Evolutionary conservation across 139 green algal genomes (phyloP).

Genomic region (Chlorella sp.): DNA sequence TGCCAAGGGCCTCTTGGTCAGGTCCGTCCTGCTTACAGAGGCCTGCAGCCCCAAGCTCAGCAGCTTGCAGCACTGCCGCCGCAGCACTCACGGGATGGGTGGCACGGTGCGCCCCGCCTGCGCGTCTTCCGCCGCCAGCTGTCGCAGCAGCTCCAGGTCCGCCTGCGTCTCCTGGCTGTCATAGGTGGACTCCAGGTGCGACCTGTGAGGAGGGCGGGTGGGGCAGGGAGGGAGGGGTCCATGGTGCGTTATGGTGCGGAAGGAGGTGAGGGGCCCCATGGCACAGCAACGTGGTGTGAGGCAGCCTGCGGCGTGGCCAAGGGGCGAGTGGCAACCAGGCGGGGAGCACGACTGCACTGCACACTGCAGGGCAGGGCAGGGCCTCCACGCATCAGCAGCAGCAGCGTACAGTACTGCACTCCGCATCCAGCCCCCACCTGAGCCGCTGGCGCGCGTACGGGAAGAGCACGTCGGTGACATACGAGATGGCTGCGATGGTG

Average conservation of each 20-base stretch:
- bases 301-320: not conserved
- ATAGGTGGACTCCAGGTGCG: slow-evolving; percentile 73
- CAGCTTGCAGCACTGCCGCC: no score
- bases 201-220: slow-evolving; percentile 9
- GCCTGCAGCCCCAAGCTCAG: no score
- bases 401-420: no score
- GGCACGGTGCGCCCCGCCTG: slow-evolving; percentile 6
- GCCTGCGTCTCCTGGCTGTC: slow-evolving; percentile 63
- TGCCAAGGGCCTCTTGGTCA: no score
- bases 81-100: slow-evolving; percentile 8
- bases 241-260: no score
- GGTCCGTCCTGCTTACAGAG: no score
- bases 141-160: slow-evolving; percentile 72
- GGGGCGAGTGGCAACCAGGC: not conserved
- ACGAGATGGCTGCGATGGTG: slow-evolving; percentile 92
- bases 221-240: not conserved
- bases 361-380: not conserved
- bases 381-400: no score
- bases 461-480: slow-evolving; percentile 89
- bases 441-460: slow-evolving; percentile 72
- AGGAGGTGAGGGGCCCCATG: no score
- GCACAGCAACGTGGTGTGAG: not conserved
- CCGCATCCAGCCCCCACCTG: not conserved
- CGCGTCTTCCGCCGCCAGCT: slow-evolving; percentile 50
- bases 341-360: not conserved